Evolutionary conservation across 441 rosid species (phyloP).

Genomic region (Eutrema salsugineum): DNA sequence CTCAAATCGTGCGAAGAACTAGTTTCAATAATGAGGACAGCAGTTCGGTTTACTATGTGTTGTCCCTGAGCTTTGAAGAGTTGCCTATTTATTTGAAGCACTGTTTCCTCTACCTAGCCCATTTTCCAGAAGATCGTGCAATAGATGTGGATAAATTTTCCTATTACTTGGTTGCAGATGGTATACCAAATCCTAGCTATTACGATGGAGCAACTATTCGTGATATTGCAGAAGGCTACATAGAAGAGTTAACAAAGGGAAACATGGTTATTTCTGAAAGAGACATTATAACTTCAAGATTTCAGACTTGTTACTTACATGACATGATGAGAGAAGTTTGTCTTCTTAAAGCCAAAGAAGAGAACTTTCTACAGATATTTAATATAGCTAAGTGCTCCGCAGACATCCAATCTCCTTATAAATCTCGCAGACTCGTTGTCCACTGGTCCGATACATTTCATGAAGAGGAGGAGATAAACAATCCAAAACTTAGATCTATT

Average conservation of each 20-base stretch:
- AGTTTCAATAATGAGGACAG: neutral
- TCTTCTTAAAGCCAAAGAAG: conserved; percentile 14
- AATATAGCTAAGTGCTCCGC: neutral
- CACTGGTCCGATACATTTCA: neutral
- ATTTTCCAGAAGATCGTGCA: no score
- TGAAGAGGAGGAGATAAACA: no score
- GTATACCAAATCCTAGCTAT: no score
- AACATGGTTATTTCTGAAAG: conserved; percentile 23
- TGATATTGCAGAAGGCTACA: no score
- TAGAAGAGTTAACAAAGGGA: conserved; percentile 14
- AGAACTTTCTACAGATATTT: neutral
- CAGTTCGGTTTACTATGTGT: neutral
- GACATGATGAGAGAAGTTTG: conserved; percentile 33
- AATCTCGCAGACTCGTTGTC: neutral
- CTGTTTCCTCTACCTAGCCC: no score
- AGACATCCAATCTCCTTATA: neutral
- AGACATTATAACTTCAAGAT: neutral
- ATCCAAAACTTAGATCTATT: neutral
- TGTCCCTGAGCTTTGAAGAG: neutral
- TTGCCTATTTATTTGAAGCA: no score
- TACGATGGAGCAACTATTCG: no score
- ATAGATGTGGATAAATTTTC: no score
- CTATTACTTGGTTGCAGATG: no score
- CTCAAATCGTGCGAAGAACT: neutral
- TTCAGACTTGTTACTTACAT: conserved; percentile 23